Base-by-base conservation (phyloP, 768 basidiomycete species). In the Mycena olivaceomarginata region DNA sequence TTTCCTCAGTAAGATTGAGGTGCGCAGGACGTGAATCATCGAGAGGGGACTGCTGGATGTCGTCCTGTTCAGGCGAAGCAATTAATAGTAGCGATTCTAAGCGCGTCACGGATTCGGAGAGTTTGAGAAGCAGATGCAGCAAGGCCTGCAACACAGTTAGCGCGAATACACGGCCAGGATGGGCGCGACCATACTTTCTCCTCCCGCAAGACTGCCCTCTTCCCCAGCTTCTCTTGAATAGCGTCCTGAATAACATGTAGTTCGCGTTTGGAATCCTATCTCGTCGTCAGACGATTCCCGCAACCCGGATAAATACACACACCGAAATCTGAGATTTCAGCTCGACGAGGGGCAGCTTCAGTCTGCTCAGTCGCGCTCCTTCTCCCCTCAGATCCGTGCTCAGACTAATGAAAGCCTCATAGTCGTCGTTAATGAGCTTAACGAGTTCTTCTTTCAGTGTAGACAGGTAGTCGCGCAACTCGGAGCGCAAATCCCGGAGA, bases 371-470 rank as follows among this genome's bases (percentile, higher is more conserved):
- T 78, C 96, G 89, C 51, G 89, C 88, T 4, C 95, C 95, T 85
- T 99, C 98, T 59, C 95, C 97, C 79, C 93, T 91, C 78, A 99
- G 84, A 81, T 99, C 97, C 4, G 98, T 97, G 78, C 98, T 98
- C 41, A 99, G 89, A 80, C 96, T 97, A 81, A 99, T 98, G 83
- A 99, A 99, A 16, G 97, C 97, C 84, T 97, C 97, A 82, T 99
- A 99, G 86, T 99, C 98, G 80, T 97, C 95, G 85, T 99, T 99
- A 84, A 99, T 98, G 82, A 99, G 92, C 81, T 93, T 93, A 41
- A 99, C 97, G 46, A 99, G 91, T 83, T 98, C 98, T 83, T 98
- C 96, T 85, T 98, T 97, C 78, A 99, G 86, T 12, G 90, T 87
- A 0, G 92, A 91, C 75, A 97, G 89, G 84, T 99, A 99, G 68